A percentile compares a stretch with the other conserved stretches of the same genome.
These are phyloP conservation scores for Penicillium vulpinum DNA, from an alignment of 2,329 filamentous ascomycete genomes.

Conservation along the genomic window DNA sequence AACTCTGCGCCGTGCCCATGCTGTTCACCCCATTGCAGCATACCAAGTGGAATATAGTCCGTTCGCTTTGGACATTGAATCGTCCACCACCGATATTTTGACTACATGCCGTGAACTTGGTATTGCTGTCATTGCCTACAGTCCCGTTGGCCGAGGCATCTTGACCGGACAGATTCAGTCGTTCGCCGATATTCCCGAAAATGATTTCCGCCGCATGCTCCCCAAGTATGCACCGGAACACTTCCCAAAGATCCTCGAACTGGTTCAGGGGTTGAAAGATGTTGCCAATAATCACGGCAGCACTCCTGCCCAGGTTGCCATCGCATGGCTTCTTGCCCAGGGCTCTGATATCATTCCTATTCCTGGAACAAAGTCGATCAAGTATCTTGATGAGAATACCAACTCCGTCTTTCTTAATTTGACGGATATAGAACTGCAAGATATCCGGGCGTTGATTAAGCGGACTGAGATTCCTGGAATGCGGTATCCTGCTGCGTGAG, in stretches of 20 bases:
- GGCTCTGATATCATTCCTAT: conserved; percentile 40
- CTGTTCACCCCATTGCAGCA: conserved; percentile 47
- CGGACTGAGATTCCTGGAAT: background rate
- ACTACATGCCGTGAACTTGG: conserved; percentile 51
- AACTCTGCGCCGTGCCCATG: conserved; percentile 49
- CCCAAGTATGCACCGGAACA: conserved; percentile 55
- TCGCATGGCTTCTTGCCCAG: conserved; percentile 65
- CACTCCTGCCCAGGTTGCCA: conserved; percentile 58
- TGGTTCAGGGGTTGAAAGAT: conserved; percentile 51
- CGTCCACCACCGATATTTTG: conserved; percentile 39
- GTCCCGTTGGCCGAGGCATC: conserved; percentile 43
- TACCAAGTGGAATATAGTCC: conserved; percentile 52
- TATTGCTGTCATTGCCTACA: conserved; percentile 44
- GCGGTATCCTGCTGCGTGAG: conserved; percentile 1
- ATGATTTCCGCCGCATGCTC: conserved; percentile 50
- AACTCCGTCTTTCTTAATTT: conserved; percentile 2
- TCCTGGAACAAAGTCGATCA: conserved; percentile 24
- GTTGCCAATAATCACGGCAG: conserved; percentile 56
- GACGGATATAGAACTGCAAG: conserved; percentile 14
- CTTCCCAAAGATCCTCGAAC: conserved; percentile 54
- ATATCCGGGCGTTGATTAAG: conserved; percentile 13
- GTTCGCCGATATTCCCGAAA: conserved; percentile 46
- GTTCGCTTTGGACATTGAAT: conserved; percentile 49
- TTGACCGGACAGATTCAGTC: conserved; percentile 42
- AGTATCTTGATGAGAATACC: conserved; percentile 17